These are phyloP conservation scores for Zygoascus bituminiphila DNA, from an alignment of 805 yeast genomes.

Conservation along the genomic window DNA sequence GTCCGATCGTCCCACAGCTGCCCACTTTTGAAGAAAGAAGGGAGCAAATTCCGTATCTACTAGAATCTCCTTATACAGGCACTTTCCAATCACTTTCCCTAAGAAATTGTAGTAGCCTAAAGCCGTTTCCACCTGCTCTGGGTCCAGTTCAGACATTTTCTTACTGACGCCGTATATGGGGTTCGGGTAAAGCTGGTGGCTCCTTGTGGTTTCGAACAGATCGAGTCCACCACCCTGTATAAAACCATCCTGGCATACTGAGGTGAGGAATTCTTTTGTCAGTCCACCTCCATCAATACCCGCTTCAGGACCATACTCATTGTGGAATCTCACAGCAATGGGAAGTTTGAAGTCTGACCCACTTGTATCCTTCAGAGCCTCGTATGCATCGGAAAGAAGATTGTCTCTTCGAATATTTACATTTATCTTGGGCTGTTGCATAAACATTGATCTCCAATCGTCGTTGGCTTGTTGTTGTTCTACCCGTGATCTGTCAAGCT, in stretches of 20 bases:
- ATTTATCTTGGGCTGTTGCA: slow-evolving; percentile 30
- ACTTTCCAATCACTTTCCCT: slow-evolving; percentile 82
- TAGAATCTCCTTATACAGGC: slow-evolving; percentile 73
- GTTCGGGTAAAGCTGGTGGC: slow-evolving; percentile 68
- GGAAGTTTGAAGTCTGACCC: slow-evolving; percentile 44
- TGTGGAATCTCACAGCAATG: slow-evolving; percentile 57
- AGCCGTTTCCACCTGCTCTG: slow-evolving; percentile 9
- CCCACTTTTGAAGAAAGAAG: slow-evolving; percentile 70
- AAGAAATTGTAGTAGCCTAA: slow-evolving; percentile 46
- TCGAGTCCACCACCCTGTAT: slow-evolving; percentile 25
- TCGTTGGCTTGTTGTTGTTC: slow-evolving; percentile 2
- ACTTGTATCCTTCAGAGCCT: slow-evolving; percentile 44
- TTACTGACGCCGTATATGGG: slow-evolving; percentile 28
- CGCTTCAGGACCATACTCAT: slow-evolving; percentile 71
- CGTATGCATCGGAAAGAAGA: slow-evolving; percentile 68
- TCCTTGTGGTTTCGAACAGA: slow-evolving; percentile 38
- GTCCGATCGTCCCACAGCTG: slow-evolving; percentile 26
- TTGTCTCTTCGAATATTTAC: slow-evolving; percentile 54
- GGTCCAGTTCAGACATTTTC: slow-evolving; percentile 5
- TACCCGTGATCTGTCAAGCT: slow-evolving; percentile 33
- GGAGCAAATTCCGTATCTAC: slow-evolving; percentile 82
- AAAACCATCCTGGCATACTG: slow-evolving; percentile 64
- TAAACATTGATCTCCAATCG: slow-evolving; percentile 3
- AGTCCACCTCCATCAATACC: slow-evolving; percentile 98
- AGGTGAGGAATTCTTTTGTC: slow-evolving; percentile 80